Evolutionary conservation across 495 filamentous ascomycete genomes (phyloP).

Genomic region (Patellaria atrata): DNA sequence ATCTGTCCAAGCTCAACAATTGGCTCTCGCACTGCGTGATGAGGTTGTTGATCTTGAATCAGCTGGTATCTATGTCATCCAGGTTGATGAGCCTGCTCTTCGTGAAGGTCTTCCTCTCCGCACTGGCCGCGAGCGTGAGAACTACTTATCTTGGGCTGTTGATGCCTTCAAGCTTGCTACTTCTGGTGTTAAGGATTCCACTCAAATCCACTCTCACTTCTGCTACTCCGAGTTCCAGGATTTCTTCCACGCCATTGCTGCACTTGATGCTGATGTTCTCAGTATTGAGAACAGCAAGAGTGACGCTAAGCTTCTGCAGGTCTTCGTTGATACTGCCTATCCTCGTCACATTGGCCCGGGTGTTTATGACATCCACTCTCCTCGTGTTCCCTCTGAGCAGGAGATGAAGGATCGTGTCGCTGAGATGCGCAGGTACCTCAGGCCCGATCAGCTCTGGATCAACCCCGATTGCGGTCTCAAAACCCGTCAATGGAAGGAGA

Average conservation of each 20-base stretch:
- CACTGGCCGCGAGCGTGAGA: conserved; percentile 75
- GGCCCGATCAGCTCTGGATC: conserved; percentile 93
- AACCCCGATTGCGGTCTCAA: conserved; percentile 98
- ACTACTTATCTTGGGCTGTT: conserved; percentile 93
- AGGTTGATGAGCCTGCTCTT: conserved; percentile 97
- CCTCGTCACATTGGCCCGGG: conserved; percentile 94
- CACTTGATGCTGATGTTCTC: conserved; percentile 92
- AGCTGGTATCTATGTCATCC: conserved; percentile 92
- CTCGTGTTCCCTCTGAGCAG: conserved; percentile 83
- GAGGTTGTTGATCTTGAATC: conserved; percentile 96
- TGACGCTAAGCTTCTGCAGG: conserved; percentile 95
- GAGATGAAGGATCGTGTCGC: conserved; percentile 95
- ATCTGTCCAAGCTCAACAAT: conserved; percentile 95
- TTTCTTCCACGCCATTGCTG: conserved; percentile 99
- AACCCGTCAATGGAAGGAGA: conserved; percentile 93
- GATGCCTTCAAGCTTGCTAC: conserved; percentile 91
- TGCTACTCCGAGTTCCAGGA: conserved; percentile 99
- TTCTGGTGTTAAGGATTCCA: conserved; percentile 77
- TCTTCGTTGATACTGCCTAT: conserved; percentile 94
- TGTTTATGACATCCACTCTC: conserved; percentile 99
- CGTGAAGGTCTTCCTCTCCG: conserved; percentile 98
- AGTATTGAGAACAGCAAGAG: conserved; percentile 99
- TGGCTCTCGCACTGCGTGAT: conserved; percentile 93
- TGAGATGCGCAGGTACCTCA: conserved; percentile 85
- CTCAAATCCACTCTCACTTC: conserved; percentile 99